Evolutionary conservation across 177 flowering plant species (phyloP).

Genomic region (Vitis hybrid): DNA sequence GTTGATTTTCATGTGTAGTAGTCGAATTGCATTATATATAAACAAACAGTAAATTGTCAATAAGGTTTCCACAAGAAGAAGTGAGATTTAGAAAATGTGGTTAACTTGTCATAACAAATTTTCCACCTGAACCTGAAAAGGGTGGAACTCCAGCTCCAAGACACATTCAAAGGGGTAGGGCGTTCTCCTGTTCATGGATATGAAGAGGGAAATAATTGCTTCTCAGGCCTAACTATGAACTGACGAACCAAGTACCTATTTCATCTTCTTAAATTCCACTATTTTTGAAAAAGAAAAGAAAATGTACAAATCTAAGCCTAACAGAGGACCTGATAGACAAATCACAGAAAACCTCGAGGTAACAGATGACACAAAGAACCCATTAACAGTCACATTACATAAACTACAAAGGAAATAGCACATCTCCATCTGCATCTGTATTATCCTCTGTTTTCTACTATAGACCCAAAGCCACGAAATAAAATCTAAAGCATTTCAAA

Average conservation of each 20-base stretch:
- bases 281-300: no score
- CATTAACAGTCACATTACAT: background rate
- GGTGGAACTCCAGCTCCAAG: slow-evolving; percentile 22
- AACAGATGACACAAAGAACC: no score
- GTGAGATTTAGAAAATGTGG: background rate
- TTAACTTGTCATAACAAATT: background rate
- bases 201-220: slow-evolving; percentile 1
- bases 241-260: background rate
- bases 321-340: no score
- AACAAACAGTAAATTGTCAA: slow-evolving; percentile 7
- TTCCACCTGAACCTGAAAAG: slow-evolving; percentile 17
- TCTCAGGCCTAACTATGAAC: background rate
- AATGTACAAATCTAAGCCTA: no score
- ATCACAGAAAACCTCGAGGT: no score
- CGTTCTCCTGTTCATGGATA: background rate
- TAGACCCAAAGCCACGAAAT: background rate
- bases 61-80: background rate
- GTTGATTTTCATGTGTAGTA: slow-evolving; percentile 2
- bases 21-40: background rate
- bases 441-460: background rate
- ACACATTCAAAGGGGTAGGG: slow-evolving; percentile 6
- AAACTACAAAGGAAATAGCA: background rate
- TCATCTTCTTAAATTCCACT: slow-evolving; percentile 3
- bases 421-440: background rate
- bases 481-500: background rate